Conservation (phyloP, 129 eudicot species). For the Artemisia tridentata region DNA sequence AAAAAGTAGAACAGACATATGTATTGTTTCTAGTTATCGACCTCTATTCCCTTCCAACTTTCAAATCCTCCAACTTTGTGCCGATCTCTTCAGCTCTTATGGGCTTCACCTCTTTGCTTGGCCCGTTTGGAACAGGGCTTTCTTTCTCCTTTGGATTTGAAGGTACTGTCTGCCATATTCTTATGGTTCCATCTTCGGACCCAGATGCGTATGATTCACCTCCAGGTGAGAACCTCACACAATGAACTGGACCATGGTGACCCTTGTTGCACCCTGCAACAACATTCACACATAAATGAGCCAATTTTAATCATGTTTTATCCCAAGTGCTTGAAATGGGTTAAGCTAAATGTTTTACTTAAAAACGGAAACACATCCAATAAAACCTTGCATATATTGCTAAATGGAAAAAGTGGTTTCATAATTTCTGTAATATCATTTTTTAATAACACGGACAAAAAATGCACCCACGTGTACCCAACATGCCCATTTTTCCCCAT, state of each 20-base stretch:
- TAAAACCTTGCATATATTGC: too few relatives aligned
- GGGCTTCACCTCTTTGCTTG: slow-evolving; percentile 36
- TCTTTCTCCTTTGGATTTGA: slow-evolving; percentile 36
- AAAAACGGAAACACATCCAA: too few relatives aligned
- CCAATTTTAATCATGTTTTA: too few relatives aligned
- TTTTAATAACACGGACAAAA: background rate
- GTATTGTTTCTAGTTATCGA: slow-evolving; percentile 30
- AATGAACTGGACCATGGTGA: slow-evolving; percentile 88
- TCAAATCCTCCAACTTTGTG: slow-evolving; percentile 42
- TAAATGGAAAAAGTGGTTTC: too few relatives aligned
- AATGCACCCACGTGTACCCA: too few relatives aligned
- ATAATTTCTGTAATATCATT: background rate
- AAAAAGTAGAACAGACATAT: slow-evolving; percentile 26
- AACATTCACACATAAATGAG: background rate
- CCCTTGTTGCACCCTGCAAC: slow-evolving; percentile 81
- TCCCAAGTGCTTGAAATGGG: too few relatives aligned
- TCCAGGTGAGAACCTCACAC: slow-evolving; percentile 70
- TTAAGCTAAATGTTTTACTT: too few relatives aligned
- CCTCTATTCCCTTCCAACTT: slow-evolving; percentile 29
- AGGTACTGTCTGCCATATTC: slow-evolving; percentile 77
- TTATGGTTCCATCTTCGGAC: slow-evolving; percentile 77
- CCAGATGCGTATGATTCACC: slow-evolving; percentile 86
- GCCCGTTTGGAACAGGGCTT: slow-evolving; percentile 31
- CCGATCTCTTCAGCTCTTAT: slow-evolving; percentile 39
- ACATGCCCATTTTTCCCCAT: background rate